Percentiles rank a stretch among this genome's conserved stretches.
phyloP scores from a whole-genome alignment of 108 stramenopile species.

The Skeletonema grethae region DNA sequence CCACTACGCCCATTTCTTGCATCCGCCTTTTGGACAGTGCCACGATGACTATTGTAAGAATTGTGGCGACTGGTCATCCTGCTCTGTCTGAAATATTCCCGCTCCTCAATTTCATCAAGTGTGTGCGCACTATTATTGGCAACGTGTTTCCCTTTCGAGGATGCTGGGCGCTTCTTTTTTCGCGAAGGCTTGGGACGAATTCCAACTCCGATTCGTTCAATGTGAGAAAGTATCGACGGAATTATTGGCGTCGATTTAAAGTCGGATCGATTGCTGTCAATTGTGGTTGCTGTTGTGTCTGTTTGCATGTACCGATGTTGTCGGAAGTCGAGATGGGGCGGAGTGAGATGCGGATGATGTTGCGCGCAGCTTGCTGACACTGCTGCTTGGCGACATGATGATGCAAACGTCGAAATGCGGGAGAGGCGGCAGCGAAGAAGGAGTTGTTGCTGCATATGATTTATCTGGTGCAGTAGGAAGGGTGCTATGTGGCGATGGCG shows the following conservation, averaged over 20 bases:
- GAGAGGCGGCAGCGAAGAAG: neutral
- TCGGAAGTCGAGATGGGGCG: neutral
- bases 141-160: neutral
- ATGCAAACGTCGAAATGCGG: neutral
- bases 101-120: constrained; percentile 39
- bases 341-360: neutral
- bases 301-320: neutral
- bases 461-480: neutral
- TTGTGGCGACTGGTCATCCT: neutral
- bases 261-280: neutral
- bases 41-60: neutral
- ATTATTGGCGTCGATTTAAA: constrained; percentile 53
- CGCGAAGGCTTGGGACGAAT: constrained; percentile 26
- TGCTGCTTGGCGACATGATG: neutral
- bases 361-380: neutral
- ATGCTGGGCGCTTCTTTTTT: constrained; percentile 15
- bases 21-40: neutral
- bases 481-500: neutral
- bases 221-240: constrained; percentile 64
- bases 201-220: constrained; percentile 69
- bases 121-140: constrained; percentile 11
- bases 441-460: neutral
- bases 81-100: constrained; percentile 24
- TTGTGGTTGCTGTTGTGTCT: neutral
- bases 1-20: constrained; percentile 12